Conservation (phyloP, 257 asterid species). For the Solanum chmielewskii region DNA sequence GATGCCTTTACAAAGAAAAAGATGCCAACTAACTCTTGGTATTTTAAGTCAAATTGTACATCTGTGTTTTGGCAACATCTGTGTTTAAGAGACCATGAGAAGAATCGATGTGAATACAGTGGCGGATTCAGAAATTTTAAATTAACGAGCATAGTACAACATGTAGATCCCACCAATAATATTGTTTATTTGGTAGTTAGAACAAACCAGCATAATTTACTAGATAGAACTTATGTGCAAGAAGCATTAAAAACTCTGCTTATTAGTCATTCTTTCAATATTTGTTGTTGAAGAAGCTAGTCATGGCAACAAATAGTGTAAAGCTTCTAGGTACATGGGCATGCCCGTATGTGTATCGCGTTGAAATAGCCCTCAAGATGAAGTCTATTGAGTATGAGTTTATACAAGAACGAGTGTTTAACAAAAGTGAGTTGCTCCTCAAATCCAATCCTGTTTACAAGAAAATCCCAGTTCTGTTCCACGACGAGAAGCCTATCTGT, state of each 20-base stretch:
- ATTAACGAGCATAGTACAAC: not conserved
- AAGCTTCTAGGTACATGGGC: constrained; percentile 4
- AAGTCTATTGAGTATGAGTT: constrained; percentile 10
- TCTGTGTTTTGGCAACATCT: not conserved
- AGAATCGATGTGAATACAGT: not conserved
- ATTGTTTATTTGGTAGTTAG: not conserved
- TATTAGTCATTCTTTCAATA: not conserved
- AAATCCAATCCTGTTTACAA: constrained; percentile 1
- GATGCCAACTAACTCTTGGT: not conserved
- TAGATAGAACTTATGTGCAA: too few relatives aligned
- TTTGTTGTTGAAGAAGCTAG: not conserved
- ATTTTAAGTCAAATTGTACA: not conserved
- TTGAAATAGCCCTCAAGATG: constrained; percentile 21
- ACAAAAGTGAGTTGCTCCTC: constrained; percentile 25
- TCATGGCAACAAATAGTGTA: not conserved
- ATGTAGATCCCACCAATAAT: not conserved
- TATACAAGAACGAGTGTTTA: not conserved
- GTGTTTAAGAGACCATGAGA: too few relatives aligned
- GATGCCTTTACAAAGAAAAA: not conserved
- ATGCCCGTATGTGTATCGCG: constrained; percentile 8
- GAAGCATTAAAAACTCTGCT: not conserved
- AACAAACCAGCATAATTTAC: not conserved
- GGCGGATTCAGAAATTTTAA: not conserved
- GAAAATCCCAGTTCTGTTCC: not conserved
- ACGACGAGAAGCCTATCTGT: constrained; percentile 4